Percentiles rank a stretch among this genome's conserved stretches.
Evolutionary conservation across 2,329 filamentous ascomycete genomes (phyloP).

Genomic region (Fusarium sulawesiense): DNA sequence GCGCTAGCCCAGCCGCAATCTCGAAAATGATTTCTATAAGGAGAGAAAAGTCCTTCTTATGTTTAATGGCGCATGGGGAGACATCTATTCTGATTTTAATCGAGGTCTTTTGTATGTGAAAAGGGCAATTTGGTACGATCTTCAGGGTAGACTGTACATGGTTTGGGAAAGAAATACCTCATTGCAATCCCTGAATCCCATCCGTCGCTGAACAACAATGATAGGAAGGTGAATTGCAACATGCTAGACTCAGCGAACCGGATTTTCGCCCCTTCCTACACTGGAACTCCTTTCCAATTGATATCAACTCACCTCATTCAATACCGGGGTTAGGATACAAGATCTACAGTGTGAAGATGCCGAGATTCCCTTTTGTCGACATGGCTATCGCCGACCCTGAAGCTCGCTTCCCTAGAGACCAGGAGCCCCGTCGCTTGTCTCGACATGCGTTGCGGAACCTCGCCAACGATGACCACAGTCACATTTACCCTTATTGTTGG

Average conservation of each 20-base stretch:
- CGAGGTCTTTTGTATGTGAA: background rate
- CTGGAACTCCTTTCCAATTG: background rate
- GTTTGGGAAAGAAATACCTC: background rate
- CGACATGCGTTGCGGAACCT: slow-evolving; percentile 21
- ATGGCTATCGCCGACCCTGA: slow-evolving; percentile 30
- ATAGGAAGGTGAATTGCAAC: background rate
- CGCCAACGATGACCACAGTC: slow-evolving; percentile 32
- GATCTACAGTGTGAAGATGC: background rate
- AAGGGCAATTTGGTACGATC: too few relatives aligned
- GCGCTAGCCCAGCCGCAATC: background rate
- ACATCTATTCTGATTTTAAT: background rate
- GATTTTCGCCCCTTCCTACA: background rate
- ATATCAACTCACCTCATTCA: background rate
- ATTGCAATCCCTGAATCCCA: background rate
- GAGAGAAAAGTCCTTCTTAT: background rate
- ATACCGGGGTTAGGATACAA: background rate
- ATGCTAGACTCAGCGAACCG: background rate
- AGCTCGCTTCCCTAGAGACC: slow-evolving; percentile 23
- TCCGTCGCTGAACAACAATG: background rate
- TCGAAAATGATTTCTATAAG: background rate
- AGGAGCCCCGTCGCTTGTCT: slow-evolving; percentile 18
- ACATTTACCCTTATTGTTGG: slow-evolving; percentile 41
- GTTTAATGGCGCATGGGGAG: accelerated
- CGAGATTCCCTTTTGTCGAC: slow-evolving; percentile 24
- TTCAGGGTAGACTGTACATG: background rate